Base-by-base conservation (phyloP, 1,284 basidiomycete species). In the Tilletiaria anomala region DNA sequence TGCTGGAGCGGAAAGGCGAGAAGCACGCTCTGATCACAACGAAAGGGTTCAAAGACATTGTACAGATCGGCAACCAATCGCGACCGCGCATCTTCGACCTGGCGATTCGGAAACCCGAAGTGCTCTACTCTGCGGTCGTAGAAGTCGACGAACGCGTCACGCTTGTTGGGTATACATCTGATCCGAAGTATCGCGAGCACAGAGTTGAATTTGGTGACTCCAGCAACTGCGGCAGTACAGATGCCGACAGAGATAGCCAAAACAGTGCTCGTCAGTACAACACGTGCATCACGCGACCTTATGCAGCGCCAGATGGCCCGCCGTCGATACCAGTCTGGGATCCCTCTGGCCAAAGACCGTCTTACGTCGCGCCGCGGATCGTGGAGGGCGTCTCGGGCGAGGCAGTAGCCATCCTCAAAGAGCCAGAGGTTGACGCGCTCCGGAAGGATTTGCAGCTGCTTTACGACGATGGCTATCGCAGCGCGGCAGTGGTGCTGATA, bases 111-210 rank as follows among this genome's bases (percentile, higher is more conserved):
- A 80, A 87, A 22, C 75, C 83, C 0, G 67, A 77, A 0, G 81
- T 84, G 4, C 72, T 94, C 3, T 94, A 91, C 65, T 76, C 78
- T 1, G 73, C 46, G 14, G 80, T 94, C 2, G 62, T 91, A 17
- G 87, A 94, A 65, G 78, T 94, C 1, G 86, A 93, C 58, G 91
- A 97, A 69, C 78, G 91, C 3, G 88, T 96, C 4, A 93, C 89
- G 0, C 74, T 93, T 5, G 80, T 93, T 0, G 88, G 88, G 5
- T 94, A 85, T 61, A 85, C 87, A 0, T 83, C 80, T 10, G 89
- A 96, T 59, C 87, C 88, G 0, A 69, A 79, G 26, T 76, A 80
- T 0, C 78, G 78, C 40, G 76, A 79, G 39, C 77, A 91, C 52
- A 77, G 78, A 0, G 70, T 88, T 4, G 71, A 77, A 46, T 91